Evolutionary conservation across 306 rosid species (phyloP), one percentile per base, ranked within the genome.

Genomic region (Vigna radiata): DNA sequence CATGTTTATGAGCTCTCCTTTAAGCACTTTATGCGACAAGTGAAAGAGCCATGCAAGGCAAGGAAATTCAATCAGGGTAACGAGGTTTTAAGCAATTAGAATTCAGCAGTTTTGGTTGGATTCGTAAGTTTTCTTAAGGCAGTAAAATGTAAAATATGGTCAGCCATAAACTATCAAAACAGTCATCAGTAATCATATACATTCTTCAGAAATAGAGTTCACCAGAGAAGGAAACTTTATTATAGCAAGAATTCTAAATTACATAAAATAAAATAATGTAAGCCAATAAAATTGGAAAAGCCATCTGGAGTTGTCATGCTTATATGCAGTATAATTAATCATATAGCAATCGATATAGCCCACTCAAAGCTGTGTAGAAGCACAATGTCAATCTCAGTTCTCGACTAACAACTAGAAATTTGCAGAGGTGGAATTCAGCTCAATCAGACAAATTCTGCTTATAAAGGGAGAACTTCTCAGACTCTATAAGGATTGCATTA

Each of bases 51-150:
- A 47, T 13, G 59, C 50, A 59, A 56, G 19, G 75, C 36, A 73
- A 36, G 39, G 23, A 48, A 47, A 61, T 83, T 43, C 53, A 69
- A 75, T 74, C 59, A 61, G 37, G 66, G 19, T 29, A 46, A 21
- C 29, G 52, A 37, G 62, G 62, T 46, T 56, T 1, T 13, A 27
- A 27, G 63, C 61, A 13, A 64, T 11, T 52, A 31, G 37, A 71
- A 31, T 9, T 36, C 14, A 50, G 60, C 69, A 13, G 33, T 44
- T 18, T 52, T 10, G 16, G 59, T 31, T 8, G 36, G 78, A 27
- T 10, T 69, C 16, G 1, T 65, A 60, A 48, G 19, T 74, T 67
- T 70, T 60, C 64, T 55, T 53, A 4, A 65, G 37, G 65, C 41
- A 64, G 43, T 21, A 63, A 48, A 7, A 52, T 19, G 65, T 44